phyloP scores from a whole-genome alignment of 139 green algal species.

The Haematococcus lacustris region DNA sequence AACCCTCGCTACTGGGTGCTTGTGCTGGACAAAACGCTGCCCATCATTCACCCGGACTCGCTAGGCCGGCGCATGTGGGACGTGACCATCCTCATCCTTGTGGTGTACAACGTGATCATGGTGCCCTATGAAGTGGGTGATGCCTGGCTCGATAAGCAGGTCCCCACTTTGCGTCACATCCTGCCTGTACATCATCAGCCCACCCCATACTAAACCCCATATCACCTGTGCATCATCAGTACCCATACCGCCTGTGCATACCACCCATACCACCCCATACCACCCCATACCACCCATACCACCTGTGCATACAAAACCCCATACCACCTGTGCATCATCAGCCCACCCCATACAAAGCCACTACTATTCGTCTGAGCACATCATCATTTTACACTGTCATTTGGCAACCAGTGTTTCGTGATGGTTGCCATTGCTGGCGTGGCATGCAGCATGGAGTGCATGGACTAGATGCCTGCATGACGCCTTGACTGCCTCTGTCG shows the following conservation, averaged over 20 bases:
- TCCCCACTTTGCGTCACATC: background rate
- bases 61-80: conserved; percentile 33
- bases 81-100: conserved; percentile 41
- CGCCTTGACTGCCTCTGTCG: background rate
- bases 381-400: background rate
- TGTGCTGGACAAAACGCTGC: conserved; percentile 37
- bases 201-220: too few species aligned
- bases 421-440: background rate
- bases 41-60: conserved; percentile 31
- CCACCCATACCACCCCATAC: too few species aligned
- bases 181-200: too few species aligned
- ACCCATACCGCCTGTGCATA: too few species aligned
- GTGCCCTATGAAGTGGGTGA: conserved; percentile 23
- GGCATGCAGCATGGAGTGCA: background rate
- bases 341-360: background rate
- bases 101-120: conserved; percentile 46
- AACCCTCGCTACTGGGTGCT: conserved; percentile 33
- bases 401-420: background rate
- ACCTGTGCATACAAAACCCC: too few species aligned
- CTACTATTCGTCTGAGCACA: background rate
- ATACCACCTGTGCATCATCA: background rate
- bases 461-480: background rate
- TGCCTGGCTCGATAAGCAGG: conserved; percentile 1
- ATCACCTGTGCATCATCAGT: background rate
- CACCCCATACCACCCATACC: too few species aligned